Conservation (phyloP, 2,329 filamentous ascomycete species). For the Apiospora sp. region DNA sequence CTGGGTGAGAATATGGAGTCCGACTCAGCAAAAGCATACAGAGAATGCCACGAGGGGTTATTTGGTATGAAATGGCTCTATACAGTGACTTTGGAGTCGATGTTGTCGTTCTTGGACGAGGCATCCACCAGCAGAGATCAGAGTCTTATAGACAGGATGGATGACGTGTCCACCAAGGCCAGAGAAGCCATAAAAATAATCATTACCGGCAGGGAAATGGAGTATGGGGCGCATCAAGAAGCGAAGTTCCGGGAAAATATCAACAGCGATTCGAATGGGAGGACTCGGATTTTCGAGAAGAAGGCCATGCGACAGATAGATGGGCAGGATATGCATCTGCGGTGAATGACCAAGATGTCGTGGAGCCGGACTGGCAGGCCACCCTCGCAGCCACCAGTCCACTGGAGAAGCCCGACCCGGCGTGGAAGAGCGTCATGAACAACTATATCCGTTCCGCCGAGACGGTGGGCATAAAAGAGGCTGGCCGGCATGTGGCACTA, state of each 20-base stretch:
- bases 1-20: not conserved
- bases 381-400: not conserved
- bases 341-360: not conserved
- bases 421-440: not conserved
- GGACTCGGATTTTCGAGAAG: not conserved
- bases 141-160: not conserved
- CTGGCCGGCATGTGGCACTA: not conserved
- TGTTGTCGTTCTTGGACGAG: not conserved
- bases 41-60: not conserved
- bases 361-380: too few relatives aligned
- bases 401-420: not conserved
- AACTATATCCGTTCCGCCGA: not conserved
- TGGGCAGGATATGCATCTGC: not conserved
- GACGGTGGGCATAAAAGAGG: not conserved
- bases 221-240: not conserved
- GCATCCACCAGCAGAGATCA: not conserved
- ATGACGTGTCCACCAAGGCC: not conserved
- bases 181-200: not conserved
- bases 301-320: not conserved
- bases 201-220: not conserved
- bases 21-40: too few relatives aligned
- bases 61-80: not conserved
- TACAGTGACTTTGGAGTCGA: not conserved
- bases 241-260: not conserved
- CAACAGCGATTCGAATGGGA: not conserved